Evolutionary conservation across 2,329 filamentous ascomycete species (phyloP), one percentile per base, ranked within the genome.

Genomic region (Claviceps sp.): DNA sequence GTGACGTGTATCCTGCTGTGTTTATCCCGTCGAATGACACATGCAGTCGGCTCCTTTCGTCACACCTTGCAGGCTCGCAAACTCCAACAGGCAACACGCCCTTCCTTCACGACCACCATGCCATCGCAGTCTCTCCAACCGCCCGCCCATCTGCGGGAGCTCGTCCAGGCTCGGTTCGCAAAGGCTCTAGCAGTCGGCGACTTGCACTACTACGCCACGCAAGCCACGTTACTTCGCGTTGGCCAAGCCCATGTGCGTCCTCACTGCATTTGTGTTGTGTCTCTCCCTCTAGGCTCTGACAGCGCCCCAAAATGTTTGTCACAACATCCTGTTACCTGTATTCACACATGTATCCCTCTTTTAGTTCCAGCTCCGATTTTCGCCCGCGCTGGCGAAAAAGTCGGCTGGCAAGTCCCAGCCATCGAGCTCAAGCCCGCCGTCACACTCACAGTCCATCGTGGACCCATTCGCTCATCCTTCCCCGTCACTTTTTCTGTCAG

Each of bases 301-400:
- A 34, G 30, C 30, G 30, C 30, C 9, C 9, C 30, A 34, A 11
- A 11, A 11, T 11, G 9, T 9, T 11, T 34, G 9, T 34, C 8
- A 11, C 9, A 34, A 11, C 30, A 34, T 11, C 9, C 30, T 11
- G 22, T 22, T 22, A 3, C 24, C 44, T 44, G 7, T 41, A 20
- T 38, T 42, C 41, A 40, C 38, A 7, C 30, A 34, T 30, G 8
- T 34, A 9, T 8, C 18, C 24, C 14, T 13, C 3, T 13, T 5
- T 4, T 56, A 86, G 83, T 86, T 87, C 62, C 85, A 88, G 67
- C 70, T 88, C 2, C 82, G 84, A 50, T 88, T 80, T 70, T 84
- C 83, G 8, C 83, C 83, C 0, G 68, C 82, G 0, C 72, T 88
- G 4, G 81, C 81, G 47, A 78, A 78, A 11, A 34, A 34, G 9